Evolutionary conservation across 352 stramenopile species (phyloP).

Genomic region (Pythium sp.): DNA sequence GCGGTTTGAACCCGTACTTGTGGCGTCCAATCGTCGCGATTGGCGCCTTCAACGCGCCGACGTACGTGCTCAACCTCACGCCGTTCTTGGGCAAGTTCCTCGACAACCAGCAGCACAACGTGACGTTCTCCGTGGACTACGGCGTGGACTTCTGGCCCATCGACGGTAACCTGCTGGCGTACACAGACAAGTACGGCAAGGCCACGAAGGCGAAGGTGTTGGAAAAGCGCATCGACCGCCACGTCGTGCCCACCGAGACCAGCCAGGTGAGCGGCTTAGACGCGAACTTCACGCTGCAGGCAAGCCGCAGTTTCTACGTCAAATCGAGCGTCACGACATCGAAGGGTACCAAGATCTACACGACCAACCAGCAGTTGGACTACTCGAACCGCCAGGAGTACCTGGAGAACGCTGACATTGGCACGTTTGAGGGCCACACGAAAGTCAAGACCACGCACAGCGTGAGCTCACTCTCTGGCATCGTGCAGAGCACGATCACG

Average conservation of each 20-base stretch:
- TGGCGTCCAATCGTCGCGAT: constrained; percentile 76
- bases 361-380: constrained; percentile 37
- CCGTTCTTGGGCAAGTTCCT: constrained; percentile 67
- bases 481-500: constrained; percentile 19
- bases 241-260: constrained; percentile 24
- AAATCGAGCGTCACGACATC: constrained; percentile 57
- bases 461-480: constrained; percentile 22
- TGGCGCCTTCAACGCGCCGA: constrained; percentile 67
- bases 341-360: constrained; percentile 52
- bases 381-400: constrained; percentile 59
- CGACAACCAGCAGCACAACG: constrained; percentile 40
- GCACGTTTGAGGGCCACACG: constrained; percentile 42
- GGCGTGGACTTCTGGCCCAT: constrained; percentile 71
- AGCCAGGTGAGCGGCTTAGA: constrained; percentile 24
- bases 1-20: constrained; percentile 70
- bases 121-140: constrained; percentile 61
- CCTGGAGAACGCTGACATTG: constrained; percentile 37
- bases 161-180: constrained; percentile 61
- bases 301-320: constrained; percentile 36
- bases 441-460: constrained; percentile 34
- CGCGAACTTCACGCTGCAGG: constrained; percentile 47
- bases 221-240: constrained; percentile 26
- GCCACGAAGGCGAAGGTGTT: constrained; percentile 41
- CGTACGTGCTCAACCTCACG: constrained; percentile 71
- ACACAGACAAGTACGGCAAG: constrained; percentile 35